These are phyloP conservation scores for Metschnikowia koreensis DNA, from an alignment of 805 yeast genomes.

Conservation along the genomic window DNA sequence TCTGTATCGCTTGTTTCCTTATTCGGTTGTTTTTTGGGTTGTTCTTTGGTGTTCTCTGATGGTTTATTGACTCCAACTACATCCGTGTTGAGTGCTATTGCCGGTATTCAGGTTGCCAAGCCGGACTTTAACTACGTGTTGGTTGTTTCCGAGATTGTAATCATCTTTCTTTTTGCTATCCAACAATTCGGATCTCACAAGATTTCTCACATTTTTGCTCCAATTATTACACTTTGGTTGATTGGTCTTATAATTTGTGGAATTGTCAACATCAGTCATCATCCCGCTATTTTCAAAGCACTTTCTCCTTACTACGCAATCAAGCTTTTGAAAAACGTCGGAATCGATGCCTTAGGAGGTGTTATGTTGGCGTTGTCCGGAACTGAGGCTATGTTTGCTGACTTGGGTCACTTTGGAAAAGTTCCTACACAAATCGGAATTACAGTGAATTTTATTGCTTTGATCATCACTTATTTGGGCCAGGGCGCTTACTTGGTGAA, in stretches of 20 bases:
- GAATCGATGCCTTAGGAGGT: conserved; percentile 46
- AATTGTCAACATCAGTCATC: conserved; percentile 41
- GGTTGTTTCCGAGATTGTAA: conserved; percentile 49
- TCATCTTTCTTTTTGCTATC: conserved; percentile 43
- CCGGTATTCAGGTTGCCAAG: conserved; percentile 53
- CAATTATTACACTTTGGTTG: conserved; percentile 54
- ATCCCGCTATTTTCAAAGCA: conserved; percentile 46
- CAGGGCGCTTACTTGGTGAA: conserved; percentile 50
- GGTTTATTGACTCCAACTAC: conserved; percentile 65
- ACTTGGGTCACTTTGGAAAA: conserved; percentile 55
- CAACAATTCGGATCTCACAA: conserved; percentile 52
- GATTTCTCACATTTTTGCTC: conserved; percentile 52
- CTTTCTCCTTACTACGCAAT: conserved; percentile 54
- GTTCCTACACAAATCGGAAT: conserved; percentile 50
- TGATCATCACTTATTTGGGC: conserved; percentile 55
- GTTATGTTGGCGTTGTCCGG: conserved; percentile 59
- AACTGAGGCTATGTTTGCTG: conserved; percentile 64
- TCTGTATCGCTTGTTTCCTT: conserved; percentile 33
- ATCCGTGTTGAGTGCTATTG: conserved; percentile 55
- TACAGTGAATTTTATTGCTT: conserved; percentile 50
- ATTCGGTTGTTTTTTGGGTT: conserved; percentile 49
- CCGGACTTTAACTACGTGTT: conserved; percentile 46
- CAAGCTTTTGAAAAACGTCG: conserved; percentile 37
- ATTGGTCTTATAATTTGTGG: conserved; percentile 46
- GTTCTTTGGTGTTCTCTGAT: conserved; percentile 56